These are phyloP conservation scores for Piloderma croceum DNA, from an alignment of 768 basidiomycete species.

Conservation along the genomic window DNA sequence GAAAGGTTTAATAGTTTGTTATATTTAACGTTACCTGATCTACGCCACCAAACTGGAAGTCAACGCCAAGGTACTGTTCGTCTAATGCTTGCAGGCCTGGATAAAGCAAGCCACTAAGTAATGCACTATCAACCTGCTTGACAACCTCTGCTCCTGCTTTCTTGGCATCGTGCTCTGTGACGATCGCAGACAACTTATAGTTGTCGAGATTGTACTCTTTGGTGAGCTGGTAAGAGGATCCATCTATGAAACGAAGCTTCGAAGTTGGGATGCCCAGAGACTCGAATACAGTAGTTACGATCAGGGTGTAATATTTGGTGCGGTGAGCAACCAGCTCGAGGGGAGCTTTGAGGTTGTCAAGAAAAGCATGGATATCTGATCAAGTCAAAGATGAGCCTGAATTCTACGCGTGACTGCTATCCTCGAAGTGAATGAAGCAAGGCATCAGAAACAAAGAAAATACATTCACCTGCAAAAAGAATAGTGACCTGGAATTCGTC, in stretches of 20 bases:
- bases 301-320: constrained; percentile 82
- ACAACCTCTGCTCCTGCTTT: constrained; percentile 99
- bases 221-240: constrained; percentile 89
- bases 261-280: constrained; percentile 88
- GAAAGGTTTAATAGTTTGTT: neutral
- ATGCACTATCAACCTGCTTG: constrained; percentile 90
- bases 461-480: constrained; percentile 62
- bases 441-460: neutral
- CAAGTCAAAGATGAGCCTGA: too few species aligned
- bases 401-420: too few species aligned
- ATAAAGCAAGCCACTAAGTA: constrained; percentile 89
- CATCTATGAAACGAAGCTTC: constrained; percentile 77
- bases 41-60: constrained; percentile 97
- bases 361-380: constrained; percentile 95
- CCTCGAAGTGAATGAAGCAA: too few species aligned
- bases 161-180: constrained; percentile 94
- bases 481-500: constrained; percentile 53
- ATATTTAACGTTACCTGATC: constrained; percentile 78
- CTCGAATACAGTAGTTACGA: constrained; percentile 78
- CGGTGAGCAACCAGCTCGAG: constrained; percentile 84
- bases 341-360: constrained; percentile 96
- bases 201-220: constrained; percentile 93
- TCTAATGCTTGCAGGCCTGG: constrained; percentile 96
- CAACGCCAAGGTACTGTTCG: constrained; percentile 91
- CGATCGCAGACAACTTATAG: constrained; percentile 85